Base-by-base conservation (phyloP, 176 grass and related monocot genomes). In the Ensete ventricosum region DNA sequence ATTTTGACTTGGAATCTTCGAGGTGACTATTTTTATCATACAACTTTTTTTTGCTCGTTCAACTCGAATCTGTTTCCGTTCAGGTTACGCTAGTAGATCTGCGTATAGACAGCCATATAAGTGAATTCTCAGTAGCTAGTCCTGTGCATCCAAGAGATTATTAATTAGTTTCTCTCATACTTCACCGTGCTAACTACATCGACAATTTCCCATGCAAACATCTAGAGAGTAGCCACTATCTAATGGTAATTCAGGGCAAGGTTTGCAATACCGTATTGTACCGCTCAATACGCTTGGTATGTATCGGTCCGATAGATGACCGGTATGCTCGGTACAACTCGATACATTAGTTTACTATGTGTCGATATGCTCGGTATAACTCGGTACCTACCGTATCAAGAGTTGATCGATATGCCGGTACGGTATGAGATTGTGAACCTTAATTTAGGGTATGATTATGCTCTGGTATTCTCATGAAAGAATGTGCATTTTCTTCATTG, bases 1-100 rank as follows among this genome's bases (percentile, higher is more conserved):
- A 29, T 67, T 67, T 67, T 67, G 64, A 29, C 34, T 23, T 67
- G 17, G 64, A 67, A 67, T 67, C 26, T 67, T 67, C 24, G 14
- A 67, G 64, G 12, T 34, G 24, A 25, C 21, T 25, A 34, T 67
- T 67, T 67, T 25, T 67, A 22, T 67, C 11, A 29, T 67, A 34
- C 64, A 17, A 25, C 64, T 16, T 26, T 67, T 34, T 34, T 43
- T 10, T 66, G 64, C 64, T 26, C 63, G 9, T 27, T 26, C 64
- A 66, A 10, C 25, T 14, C 29, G 64, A 66, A 67, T 67, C 64
- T 17, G 64, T 14, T 67, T 29, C 64, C 1, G 60, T 11, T 22
- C 24, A 8, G 26, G 57, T 19, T 19, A 59, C 13, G 6, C 64
- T 67, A 67, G 24, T 67, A 34, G 26, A 67, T 25, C 23, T 43